Conservation (phyloP, 2,329 filamentous ascomycete species). For the Tympanopsis confertula region DNA sequence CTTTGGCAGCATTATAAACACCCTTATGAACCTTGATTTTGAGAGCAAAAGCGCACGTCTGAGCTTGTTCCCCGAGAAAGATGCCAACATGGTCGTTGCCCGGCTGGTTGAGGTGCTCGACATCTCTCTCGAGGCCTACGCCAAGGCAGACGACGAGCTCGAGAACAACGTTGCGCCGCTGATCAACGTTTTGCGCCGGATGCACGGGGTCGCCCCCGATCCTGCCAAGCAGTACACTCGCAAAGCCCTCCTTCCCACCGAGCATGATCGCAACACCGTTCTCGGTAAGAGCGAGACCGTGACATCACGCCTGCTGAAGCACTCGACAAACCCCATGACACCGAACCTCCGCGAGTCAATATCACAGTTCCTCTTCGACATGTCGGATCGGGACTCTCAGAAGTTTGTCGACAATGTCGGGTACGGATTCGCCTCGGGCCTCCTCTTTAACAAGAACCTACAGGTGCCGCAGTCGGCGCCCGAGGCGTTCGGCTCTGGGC, state of each 20-base stretch:
- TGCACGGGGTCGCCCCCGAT: constrained; percentile 60
- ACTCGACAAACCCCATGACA: constrained; percentile 63
- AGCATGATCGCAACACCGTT: constrained; percentile 63
- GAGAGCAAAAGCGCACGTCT: constrained; percentile 36
- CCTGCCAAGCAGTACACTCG: constrained; percentile 52
- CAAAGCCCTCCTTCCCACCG: constrained; percentile 59
- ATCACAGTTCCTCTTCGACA: constrained; percentile 71
- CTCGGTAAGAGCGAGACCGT: constrained; percentile 67
- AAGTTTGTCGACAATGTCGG: constrained; percentile 85
- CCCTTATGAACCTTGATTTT: constrained; percentile 68
- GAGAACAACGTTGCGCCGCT: constrained; percentile 63
- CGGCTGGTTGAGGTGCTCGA: constrained; percentile 63
- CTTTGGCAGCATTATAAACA: constrained; percentile 64
- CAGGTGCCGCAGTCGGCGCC: constrained; percentile 58
- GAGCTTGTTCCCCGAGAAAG: constrained; percentile 55
- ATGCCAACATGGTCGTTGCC: constrained; percentile 46
- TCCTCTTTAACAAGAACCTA: constrained; percentile 75
- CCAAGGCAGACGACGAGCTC: constrained; percentile 57
- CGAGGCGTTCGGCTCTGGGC: constrained; percentile 29
- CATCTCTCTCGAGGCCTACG: constrained; percentile 49
- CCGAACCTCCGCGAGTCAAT: constrained; percentile 65
- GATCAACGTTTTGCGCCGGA: constrained; percentile 57
- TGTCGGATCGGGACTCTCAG: constrained; percentile 69
- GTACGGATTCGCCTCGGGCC: constrained; percentile 87
- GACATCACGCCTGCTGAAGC: constrained; percentile 63